Base-by-base conservation (phyloP, 177 flowering plant genomes). In the Telopea speciosissima region DNA sequence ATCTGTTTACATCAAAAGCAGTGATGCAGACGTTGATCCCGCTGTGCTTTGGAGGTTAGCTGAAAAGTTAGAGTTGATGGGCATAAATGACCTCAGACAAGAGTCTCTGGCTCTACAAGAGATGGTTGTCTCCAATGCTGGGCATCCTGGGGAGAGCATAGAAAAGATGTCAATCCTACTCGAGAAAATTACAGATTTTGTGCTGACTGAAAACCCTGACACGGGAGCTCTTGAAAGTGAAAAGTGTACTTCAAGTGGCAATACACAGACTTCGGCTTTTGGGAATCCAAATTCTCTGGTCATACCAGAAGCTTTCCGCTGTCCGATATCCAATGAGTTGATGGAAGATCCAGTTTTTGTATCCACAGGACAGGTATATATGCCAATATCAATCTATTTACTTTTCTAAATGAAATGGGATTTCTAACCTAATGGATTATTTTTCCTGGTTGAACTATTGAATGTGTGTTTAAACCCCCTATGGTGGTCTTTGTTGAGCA, bases 331-430 rank as follows among this genome's bases (percentile, higher is more conserved):
- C 33, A 79, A 92, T 67, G 99, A 95, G 70, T 78, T 95, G 75
- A 95, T 95, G 96, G 89, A 74, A 74, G 99, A 95, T 83, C 99
- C 99, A 49, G 99, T 95, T 70, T 92, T 95, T 78, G 99, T 95
- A 65, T 90, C 97, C 70, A 88, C 99, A 5, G 99, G 99, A 26
- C 99, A 95, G 99, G 97, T 92, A 83, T 36, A 10, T 56, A 63
- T 66, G 45, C 8, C 63, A 52, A 17, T 71, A 36, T 62, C 31
- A 25, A n/a, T 60, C 61, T 13, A 16, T 49, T 68, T 23, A 12
- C 22, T 16, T 25, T 68, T 13, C 33, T 36, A 4, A 8, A 49
- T 12, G 14, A 49, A 49, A 49, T n/a, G 2, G 8, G 9, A 24
- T 58, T 58, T 58, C 8, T 58, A 17, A 58, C n/a, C 23, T 58